Evolutionary conservation across 495 filamentous ascomycete species (phyloP), one percentile per base, ranked within the genome.

Genomic region (Massariosphaeria phaeospora): DNA sequence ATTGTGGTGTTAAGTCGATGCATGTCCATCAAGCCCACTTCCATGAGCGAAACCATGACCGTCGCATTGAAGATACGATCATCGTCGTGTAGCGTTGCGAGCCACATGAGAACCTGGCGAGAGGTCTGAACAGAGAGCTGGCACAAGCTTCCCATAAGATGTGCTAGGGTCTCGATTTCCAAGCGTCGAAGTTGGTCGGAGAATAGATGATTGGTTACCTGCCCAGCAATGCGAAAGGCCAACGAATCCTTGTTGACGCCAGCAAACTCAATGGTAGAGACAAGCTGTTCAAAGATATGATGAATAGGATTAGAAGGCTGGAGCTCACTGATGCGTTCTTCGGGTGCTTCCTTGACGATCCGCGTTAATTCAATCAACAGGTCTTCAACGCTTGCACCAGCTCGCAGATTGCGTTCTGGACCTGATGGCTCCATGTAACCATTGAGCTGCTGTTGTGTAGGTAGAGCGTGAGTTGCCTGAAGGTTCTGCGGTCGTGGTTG

Each of bases 101-200:
- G 76, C 71, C 81, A 82, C 31, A 85, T 80, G 29, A 88, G 82
- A 47, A 88, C 77, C 33, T 83, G 79, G n/a, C 84, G 79, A n/a
- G 81, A 80, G 39, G 89, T 86, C 25, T 79, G 75, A 4, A 80
- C 77, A 27, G 85, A 87, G 64, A 91, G 79, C 57, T 88, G 81
- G 66, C 86, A 89, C n/a, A 95, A 70, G 50, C 84, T 84, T 48
- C 84, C 78, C 13, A 99, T 77, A 8, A 97, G 73, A 48, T 89
- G 80, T 0, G 90, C 88, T 12, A 96, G 76, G 36, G 88, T 79
- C 66, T 97, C 90, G 31, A 95, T 75, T 52, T 90, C 84, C 26
- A 96, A 69, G 11, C 76, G 76, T 30, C 75, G 77, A 41, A 76
- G 70, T 0, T 69, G 70, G 41, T 85, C 79, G 31, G 73, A 69